Evolutionary conservation across 495 filamentous ascomycete genomes (phyloP).

Genomic region (Aspergillus bertholletiae): DNA sequence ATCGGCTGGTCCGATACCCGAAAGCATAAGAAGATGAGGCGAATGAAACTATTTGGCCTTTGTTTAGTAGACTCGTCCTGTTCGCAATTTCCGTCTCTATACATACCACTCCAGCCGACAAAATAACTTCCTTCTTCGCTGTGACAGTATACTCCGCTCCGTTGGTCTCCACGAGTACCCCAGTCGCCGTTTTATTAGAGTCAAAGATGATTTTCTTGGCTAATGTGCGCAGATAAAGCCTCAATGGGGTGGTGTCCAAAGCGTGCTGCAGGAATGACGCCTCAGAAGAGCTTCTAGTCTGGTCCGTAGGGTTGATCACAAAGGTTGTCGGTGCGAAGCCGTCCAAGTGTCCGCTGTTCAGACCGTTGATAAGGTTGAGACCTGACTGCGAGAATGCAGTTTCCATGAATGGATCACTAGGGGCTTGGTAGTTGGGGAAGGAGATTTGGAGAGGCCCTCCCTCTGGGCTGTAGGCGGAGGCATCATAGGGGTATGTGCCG

Average conservation of each 20-base stretch:
- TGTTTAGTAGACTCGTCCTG: no score
- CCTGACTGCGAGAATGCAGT: neutral
- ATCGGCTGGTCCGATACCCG: slow-evolving; percentile 29
- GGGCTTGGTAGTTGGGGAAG: neutral
- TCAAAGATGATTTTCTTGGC: neutral
- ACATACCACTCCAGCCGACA: slow-evolving; percentile 49
- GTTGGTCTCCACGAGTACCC: neutral
- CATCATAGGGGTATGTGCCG: neutral
- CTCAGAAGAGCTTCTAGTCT: neutral
- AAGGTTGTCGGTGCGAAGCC: neutral
- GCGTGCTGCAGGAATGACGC: neutral
- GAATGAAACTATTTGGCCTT: no score
- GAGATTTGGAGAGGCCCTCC: neutral
- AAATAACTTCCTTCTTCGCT: slow-evolving; percentile 47
- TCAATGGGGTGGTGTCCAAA: neutral
- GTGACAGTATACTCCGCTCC: slow-evolving; percentile 15
- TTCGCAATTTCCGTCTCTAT: no score
- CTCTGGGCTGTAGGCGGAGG: neutral
- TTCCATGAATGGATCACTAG: neutral
- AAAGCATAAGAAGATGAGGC: slow-evolving; percentile 15
- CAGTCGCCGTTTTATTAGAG: neutral
- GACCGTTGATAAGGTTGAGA: neutral
- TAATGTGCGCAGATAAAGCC: neutral
- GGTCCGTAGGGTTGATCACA: neutral
- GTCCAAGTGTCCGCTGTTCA: neutral